A percentile compares a stretch with the other conserved stretches of the same genome.
These are phyloP conservation scores for Pythium myriotylum DNA, from an alignment of 352 stramenopile species.

Conservation along the genomic window DNA sequence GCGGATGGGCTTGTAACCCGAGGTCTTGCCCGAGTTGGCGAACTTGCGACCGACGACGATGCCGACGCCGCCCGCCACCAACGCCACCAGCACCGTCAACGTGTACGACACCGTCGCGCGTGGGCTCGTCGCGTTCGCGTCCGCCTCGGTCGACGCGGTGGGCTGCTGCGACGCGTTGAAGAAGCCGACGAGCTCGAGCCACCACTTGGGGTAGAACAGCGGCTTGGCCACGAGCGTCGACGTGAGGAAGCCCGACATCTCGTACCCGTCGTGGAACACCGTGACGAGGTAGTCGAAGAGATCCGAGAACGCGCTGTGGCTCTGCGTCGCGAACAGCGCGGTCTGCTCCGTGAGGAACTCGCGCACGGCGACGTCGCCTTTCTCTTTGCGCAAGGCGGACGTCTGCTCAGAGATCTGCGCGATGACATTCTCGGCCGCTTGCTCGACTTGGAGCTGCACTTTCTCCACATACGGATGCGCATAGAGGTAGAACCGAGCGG, in stretches of 20 bases:
- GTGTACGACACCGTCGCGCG: slow-evolving; percentile 47
- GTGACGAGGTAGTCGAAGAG: slow-evolving; percentile 77
- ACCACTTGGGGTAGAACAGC: slow-evolving; percentile 87
- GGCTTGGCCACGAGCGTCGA: slow-evolving; percentile 44
- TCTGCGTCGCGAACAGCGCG: slow-evolving; percentile 49
- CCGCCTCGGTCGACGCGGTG: neutral
- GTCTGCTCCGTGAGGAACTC: slow-evolving; percentile 65
- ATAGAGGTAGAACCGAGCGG: slow-evolving; percentile 70
- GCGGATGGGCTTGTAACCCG: slow-evolving; percentile 52
- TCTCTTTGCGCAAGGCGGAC: slow-evolving; percentile 34
- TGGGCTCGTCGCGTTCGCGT: neutral
- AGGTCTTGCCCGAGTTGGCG: slow-evolving; percentile 40
- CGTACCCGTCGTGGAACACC: slow-evolving; percentile 84
- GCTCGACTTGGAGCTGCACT: slow-evolving; percentile 64
- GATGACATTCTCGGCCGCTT: slow-evolving; percentile 40
- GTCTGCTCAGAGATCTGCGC: slow-evolving; percentile 41
- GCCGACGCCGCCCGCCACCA: slow-evolving; percentile 46
- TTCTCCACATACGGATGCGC: slow-evolving; percentile 59
- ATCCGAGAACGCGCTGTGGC: slow-evolving; percentile 48
- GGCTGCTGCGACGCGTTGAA: slow-evolving; percentile 41
- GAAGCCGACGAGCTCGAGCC: slow-evolving; percentile 78
- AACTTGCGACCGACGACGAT: slow-evolving; percentile 65
- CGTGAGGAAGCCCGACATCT: slow-evolving; percentile 57
- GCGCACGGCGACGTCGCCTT: slow-evolving; percentile 48
- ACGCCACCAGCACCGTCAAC: slow-evolving; percentile 48